Conservation (phyloP, 352 stramenopile species). For the Pythium oligandrum region DNA sequence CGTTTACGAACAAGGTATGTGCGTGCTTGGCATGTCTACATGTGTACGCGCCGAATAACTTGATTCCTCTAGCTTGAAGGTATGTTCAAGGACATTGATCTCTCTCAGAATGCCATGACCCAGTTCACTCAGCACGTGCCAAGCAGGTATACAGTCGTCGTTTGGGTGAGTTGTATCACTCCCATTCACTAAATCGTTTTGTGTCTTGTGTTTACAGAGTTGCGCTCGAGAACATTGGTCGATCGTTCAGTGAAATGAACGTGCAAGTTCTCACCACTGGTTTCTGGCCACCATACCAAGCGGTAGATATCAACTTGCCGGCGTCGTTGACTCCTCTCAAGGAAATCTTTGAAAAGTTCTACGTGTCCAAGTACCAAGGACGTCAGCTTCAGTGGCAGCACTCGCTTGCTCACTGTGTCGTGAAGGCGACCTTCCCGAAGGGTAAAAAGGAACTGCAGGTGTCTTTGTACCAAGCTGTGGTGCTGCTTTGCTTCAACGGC, state of each 20-base stretch:
- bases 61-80: constrained; percentile 87
- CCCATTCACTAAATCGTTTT: background rate
- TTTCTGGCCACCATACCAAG: constrained; percentile 95
- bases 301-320: constrained; percentile 80
- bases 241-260: constrained; percentile 87
- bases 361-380: constrained; percentile 85
- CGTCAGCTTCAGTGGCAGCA: constrained; percentile 91
- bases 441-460: constrained; percentile 86
- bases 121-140: constrained; percentile 83
- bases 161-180: background rate
- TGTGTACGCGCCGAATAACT: no score
- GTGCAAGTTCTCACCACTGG: constrained; percentile 97
- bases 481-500: constrained; percentile 83
- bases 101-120: constrained; percentile 93
- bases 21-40: no score
- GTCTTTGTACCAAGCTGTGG: constrained; percentile 85
- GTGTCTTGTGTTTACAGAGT: constrained; percentile 6
- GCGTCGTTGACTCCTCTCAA: constrained; percentile 54
- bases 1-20: constrained; percentile 95
- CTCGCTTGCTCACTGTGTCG: constrained; percentile 81
- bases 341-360: constrained; percentile 88
- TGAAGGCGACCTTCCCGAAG: constrained; percentile 80
- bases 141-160: constrained; percentile 39
- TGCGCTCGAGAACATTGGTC: constrained; percentile 42
- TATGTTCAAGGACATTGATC: constrained; percentile 99